Percentiles rank a stretch among this genome's conserved stretches.
phyloP scores from a whole-genome alignment of 2,329 filamentous ascomycete genomes.

The Xylaria sp. region DNA sequence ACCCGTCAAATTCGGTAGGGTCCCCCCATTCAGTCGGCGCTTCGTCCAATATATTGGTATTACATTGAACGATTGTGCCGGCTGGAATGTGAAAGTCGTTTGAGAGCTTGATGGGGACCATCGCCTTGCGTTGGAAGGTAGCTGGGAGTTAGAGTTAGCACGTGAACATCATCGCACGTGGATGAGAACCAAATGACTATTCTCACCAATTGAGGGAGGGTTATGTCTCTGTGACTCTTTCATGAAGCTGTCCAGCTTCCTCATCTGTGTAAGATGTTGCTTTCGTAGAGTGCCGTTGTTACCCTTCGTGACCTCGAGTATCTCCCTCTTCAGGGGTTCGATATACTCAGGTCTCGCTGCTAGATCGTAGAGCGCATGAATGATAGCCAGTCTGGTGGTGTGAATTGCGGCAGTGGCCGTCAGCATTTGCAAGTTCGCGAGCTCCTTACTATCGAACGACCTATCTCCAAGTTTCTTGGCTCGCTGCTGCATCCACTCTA shows the following conservation, averaged over 20 bases:
- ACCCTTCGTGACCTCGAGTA: constrained; percentile 44
- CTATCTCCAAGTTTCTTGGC: constrained; percentile 42
- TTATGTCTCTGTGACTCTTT: constrained; percentile 52
- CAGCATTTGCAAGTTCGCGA: constrained; percentile 47
- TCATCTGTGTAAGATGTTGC: constrained; percentile 48
- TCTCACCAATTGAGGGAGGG: constrained; percentile 47
- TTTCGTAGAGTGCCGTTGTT: constrained; percentile 44
- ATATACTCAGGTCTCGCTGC: constrained; percentile 55
- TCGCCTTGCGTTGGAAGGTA: constrained; percentile 46
- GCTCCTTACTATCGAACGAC: constrained; percentile 44
- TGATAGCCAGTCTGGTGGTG: constrained; percentile 49
- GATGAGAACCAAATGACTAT: background rate
- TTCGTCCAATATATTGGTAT: constrained; percentile 46
- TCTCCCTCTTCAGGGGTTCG: constrained; percentile 56
- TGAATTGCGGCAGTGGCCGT: constrained; percentile 52
- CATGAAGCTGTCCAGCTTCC: constrained; percentile 53
- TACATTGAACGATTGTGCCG: constrained; percentile 45
- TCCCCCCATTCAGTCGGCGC: constrained; percentile 43
- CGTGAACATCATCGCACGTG: too few species aligned
- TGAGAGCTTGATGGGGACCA: constrained; percentile 48
- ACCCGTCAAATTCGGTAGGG: constrained; percentile 44
- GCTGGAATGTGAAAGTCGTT: constrained; percentile 49
- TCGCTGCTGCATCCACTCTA: constrained; percentile 47
- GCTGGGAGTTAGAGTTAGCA: constrained; percentile 35
- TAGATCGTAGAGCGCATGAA: constrained; percentile 56